Evolutionary conservation across 805 yeast species (phyloP), one percentile per base, ranked within the genome.

Genomic region (Starmerella sirachaensis): DNA sequence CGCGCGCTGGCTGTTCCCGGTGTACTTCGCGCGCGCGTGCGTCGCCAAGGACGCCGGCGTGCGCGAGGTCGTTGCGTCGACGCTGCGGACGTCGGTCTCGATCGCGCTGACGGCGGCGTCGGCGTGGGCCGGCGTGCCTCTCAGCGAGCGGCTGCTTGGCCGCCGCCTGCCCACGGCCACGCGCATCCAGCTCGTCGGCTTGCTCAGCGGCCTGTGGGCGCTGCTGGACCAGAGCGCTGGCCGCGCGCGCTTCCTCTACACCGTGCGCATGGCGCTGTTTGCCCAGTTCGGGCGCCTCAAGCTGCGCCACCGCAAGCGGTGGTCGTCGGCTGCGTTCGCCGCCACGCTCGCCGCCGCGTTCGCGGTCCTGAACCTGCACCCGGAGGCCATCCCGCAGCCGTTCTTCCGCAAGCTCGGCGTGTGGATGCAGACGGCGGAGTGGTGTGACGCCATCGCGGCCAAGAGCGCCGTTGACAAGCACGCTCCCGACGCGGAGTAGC

Each of bases 151-250:
- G 36, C 11, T 61, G 36, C 45, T 62, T 16, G 56, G 60, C 18
- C 48, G 50, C 38, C 38, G 57, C 25, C 33, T 50, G 33, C 56
- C 64, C 37, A 43, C 43, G 13, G 40, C 45, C 13, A n/a, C 33
- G n/a, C 59, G 68, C n/a, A 57, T 57, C 52, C 45, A 59, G 18
- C 29, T 61, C 25, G 58, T 63, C 39, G 68, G 66, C n/a, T 54
- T 60, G 42, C 37, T 58, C 29, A 57, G 63, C n/a, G 68, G 68
- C 3, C 50, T 61, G 31, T 61, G 65, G 64, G 62, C 64, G 2
- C 49, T 56, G 20, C 31, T 60, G 18, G 63, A 58, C 43, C 59
- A 52, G 33, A 50, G 49, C 29, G 42, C 45, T 27, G 61, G 61
- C 40, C 49, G 56, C 26, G 42, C 55, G 10, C 52, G 61, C 41